These are phyloP conservation scores for Auricularia heimuer DNA, from an alignment of 768 basidiomycete genomes.

Conservation along the genomic window DNA sequence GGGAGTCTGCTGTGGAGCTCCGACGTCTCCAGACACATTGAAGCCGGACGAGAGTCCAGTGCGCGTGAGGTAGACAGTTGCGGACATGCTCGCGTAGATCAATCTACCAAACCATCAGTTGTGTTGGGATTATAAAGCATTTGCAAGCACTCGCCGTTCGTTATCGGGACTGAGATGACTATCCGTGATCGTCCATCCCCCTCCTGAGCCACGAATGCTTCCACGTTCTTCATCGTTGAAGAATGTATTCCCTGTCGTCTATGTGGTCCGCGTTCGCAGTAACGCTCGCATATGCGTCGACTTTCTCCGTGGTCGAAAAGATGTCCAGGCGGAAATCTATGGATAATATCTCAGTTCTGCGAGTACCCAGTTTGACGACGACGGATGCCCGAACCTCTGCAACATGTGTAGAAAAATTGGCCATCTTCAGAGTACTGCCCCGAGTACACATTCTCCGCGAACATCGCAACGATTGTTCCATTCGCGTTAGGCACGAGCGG, in stretches of 20 bases:
- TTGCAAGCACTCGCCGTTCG: slow-evolving; percentile 44
- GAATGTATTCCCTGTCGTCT: slow-evolving; percentile 1
- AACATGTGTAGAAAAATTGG: slow-evolving; percentile 89
- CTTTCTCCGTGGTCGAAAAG: slow-evolving; percentile 61
- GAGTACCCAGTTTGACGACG: background rate
- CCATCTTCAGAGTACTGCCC: slow-evolving; percentile 82
- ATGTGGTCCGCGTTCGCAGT: slow-evolving; percentile 11
- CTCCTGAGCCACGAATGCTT: slow-evolving; percentile 64
- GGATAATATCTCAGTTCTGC: slow-evolving; percentile 2
- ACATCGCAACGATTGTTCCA: slow-evolving; percentile 70
- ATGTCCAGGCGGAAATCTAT: slow-evolving; percentile 83
- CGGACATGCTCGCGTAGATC: slow-evolving; percentile 85
- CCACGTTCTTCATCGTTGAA: slow-evolving; percentile 41
- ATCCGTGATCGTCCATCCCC: slow-evolving; percentile 93
- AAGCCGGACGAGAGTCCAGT: slow-evolving; percentile 47
- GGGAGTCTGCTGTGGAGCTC: slow-evolving; percentile 52
- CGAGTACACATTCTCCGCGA: slow-evolving; percentile 67
- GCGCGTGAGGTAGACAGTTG: slow-evolving; percentile 12
- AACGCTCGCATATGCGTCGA: slow-evolving; percentile 14
- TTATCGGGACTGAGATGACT: slow-evolving; percentile 81
- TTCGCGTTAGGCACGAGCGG: slow-evolving; percentile 66
- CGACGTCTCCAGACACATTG: slow-evolving; percentile 64
- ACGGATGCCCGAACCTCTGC: slow-evolving; percentile 45
- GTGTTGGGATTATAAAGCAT: background rate
- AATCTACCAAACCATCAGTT: slow-evolving; percentile 39